Evolutionary conservation across 2,329 filamentous ascomycete genomes (phyloP).

Genomic region (Colletotrichum navitas): DNA sequence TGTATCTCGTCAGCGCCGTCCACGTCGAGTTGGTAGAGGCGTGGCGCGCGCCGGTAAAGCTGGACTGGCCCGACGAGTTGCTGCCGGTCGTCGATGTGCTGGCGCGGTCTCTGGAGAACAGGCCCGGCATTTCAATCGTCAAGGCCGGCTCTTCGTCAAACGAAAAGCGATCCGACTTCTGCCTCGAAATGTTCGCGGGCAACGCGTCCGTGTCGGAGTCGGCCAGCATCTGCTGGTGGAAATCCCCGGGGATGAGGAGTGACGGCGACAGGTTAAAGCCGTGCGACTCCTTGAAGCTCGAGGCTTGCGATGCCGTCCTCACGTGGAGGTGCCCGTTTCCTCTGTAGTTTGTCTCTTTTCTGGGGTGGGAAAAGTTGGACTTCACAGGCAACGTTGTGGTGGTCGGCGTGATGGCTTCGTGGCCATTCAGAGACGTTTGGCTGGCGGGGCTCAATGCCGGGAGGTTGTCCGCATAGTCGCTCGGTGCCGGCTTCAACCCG

Average conservation of each 20-base stretch:
- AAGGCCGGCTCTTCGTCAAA: slow-evolving; percentile 53
- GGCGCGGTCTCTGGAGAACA: slow-evolving; percentile 58
- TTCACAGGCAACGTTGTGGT: slow-evolving; percentile 51
- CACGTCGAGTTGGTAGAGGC: slow-evolving; percentile 66
- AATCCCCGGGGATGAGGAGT: slow-evolving; percentile 72
- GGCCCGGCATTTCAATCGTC: slow-evolving; percentile 50
- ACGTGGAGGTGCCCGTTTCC: slow-evolving; percentile 50
- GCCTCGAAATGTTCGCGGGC: slow-evolving; percentile 52
- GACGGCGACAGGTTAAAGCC: slow-evolving; percentile 72
- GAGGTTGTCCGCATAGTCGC: slow-evolving; percentile 55
- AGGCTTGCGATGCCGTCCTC: slow-evolving; percentile 61
- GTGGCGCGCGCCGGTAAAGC: slow-evolving; percentile 64
- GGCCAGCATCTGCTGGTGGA: slow-evolving; percentile 63
- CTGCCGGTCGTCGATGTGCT: slow-evolving; percentile 69
- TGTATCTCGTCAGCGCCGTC: slow-evolving; percentile 67
- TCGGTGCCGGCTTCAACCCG: slow-evolving; percentile 35
- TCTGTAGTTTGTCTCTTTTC: slow-evolving; percentile 51
- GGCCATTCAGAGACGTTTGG: slow-evolving; percentile 57
- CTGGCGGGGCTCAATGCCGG: slow-evolving; percentile 65
- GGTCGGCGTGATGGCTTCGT: slow-evolving; percentile 62
- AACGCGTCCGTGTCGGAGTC: slow-evolving; percentile 40
- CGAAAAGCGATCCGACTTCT: slow-evolving; percentile 51
- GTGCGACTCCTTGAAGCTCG: slow-evolving; percentile 70
- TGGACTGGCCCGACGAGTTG: slow-evolving; percentile 60
- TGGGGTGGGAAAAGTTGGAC: slow-evolving; percentile 67